These are phyloP conservation scores for Populus davidiana DNA, from an alignment of 345 rosid species.

Conservation along the genomic window DNA sequence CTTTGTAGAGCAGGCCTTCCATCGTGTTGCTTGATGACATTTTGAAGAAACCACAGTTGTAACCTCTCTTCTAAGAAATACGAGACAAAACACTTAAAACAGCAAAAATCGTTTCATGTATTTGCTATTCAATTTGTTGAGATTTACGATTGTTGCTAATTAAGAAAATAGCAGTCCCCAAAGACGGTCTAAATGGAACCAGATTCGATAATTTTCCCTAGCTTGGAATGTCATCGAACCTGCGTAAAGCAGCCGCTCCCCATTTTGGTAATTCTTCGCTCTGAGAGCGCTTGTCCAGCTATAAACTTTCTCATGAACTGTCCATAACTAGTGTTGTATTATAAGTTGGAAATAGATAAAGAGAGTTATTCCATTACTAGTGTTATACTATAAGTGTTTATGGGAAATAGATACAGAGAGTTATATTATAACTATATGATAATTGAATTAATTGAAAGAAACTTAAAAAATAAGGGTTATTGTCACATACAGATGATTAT, in stretches of 20 bases:
- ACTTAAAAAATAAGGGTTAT: too few relatives aligned
- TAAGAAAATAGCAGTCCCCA: not conserved
- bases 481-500: too few relatives aligned
- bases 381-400: too few relatives aligned
- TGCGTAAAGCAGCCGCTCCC: not conserved
- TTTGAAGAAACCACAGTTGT: not conserved
- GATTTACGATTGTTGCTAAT: not conserved
- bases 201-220: not conserved
- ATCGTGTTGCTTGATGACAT: not conserved
- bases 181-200: not conserved
- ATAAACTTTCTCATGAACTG: not conserved
- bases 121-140: not conserved
- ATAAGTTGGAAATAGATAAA: too few relatives aligned
- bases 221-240: not conserved
- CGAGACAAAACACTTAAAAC: too few relatives aligned
- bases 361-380: too few relatives aligned
- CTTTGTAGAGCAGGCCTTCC: not conserved
- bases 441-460: too few relatives aligned
- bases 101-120: not conserved
- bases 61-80: not conserved
- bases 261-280: not conserved
- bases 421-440: too few relatives aligned
- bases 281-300: not conserved
- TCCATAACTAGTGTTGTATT: not conserved
- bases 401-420: too few relatives aligned